These are phyloP conservation scores for Penicillium flavigenum DNA, from an alignment of 495 filamentous ascomycete genomes.

Conservation along the genomic window DNA sequence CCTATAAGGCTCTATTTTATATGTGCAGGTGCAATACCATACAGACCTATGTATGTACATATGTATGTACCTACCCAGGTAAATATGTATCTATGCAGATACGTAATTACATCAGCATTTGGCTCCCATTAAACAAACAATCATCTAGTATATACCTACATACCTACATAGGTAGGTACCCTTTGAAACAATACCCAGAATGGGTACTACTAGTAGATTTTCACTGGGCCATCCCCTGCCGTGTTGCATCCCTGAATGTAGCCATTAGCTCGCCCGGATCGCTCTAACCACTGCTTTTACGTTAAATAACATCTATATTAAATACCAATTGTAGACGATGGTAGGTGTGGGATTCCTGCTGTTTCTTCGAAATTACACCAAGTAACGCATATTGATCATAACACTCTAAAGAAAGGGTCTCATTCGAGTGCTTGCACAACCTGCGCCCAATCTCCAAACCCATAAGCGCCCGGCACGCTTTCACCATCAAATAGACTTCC, in stretches of 20 bases:
- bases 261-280: background rate
- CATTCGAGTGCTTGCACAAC: conserved; percentile 40
- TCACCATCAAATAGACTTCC: conserved; percentile 47
- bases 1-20: background rate
- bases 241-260: background rate
- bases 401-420: background rate
- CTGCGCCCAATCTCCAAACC: conserved; percentile 45
- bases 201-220: background rate
- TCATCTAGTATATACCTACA: too few species aligned
- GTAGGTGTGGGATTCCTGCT: too few species aligned
- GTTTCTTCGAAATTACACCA: background rate
- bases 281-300: background rate
- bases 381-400: too few species aligned
- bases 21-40: background rate
- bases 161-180: too few species aligned
- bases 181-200: too few species aligned
- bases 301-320: too few species aligned
- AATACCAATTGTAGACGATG: background rate
- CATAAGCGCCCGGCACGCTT: conserved; percentile 44
- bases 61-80: too few species aligned
- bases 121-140: background rate
- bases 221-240: background rate
- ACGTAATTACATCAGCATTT: background rate
- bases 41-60: too few species aligned
- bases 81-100: too few species aligned